Conservation (phyloP, 345 rosid species). For the Citrus trifoliata region DNA sequence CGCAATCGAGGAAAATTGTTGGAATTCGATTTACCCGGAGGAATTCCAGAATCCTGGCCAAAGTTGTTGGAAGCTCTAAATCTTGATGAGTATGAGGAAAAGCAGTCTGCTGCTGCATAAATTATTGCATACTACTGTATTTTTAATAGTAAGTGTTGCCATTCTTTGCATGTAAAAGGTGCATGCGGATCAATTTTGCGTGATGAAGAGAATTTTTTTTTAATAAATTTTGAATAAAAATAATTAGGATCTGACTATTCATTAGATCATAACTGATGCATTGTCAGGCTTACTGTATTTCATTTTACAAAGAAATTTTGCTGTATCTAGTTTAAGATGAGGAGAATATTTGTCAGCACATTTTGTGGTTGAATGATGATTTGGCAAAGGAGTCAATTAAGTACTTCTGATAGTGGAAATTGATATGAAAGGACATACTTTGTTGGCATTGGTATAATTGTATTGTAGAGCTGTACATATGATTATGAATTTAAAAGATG, state of each 20-base stretch:
- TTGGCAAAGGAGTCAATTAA: background rate
- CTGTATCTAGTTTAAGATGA: conserved; percentile 27
- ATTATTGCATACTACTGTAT: conserved; percentile 19
- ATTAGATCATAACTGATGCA: conserved; percentile 7
- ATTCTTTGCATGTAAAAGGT: conserved; percentile 57
- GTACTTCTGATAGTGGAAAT: background rate
- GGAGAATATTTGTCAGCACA: conserved; percentile 10
- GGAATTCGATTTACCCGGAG: conserved; percentile 91
- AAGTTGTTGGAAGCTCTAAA: conserved; percentile 83
- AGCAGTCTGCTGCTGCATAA: conserved; percentile 69
- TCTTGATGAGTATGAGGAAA: conserved; percentile 75
- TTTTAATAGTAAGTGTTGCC: conserved; percentile 22
- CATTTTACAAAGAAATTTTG: conserved; percentile 2
- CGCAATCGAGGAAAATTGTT: conserved; percentile 61
- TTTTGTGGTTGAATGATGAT: background rate
- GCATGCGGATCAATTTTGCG: conserved; percentile 55
- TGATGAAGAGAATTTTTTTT: conserved; percentile 22
- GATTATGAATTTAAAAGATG: background rate
- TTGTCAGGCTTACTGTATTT: conserved; percentile 5
- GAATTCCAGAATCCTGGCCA: conserved; percentile 96
- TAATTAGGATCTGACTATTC: conserved; percentile 1
- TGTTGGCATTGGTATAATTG: background rate
- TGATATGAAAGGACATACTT: background rate
- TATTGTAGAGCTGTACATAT: background rate
- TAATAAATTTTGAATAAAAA: conserved; percentile 3